Evolutionary conservation across 305 asterid species (phyloP), one percentile per base, ranked within the genome.

Genomic region (Solanum hybrid): DNA sequence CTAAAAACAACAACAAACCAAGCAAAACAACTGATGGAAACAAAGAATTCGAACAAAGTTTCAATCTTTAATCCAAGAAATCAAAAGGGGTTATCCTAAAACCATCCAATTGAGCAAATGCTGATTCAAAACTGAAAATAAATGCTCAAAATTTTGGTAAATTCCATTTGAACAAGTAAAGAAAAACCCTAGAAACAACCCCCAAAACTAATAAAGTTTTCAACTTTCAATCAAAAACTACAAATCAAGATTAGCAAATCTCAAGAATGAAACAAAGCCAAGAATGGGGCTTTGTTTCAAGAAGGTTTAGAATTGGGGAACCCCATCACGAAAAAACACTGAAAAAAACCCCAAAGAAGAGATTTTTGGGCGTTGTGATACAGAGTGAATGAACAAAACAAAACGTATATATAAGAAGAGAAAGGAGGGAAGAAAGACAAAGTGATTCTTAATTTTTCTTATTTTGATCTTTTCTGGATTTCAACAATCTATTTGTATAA

Each of bases 41-140:
- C 82, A 77, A 32, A 36, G 31, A 76, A 73, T 75, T 77, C 19
- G 29, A 79, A 79, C 38, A 42, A 60, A 88, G 86, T n/a, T 81
- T 4, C 27, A 81, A 42, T 81, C 71, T 42, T 81, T 27, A 81
- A 81, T 5, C 42, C 75, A 64, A 88, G 37, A 45, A 77, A 76
- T 75, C 90, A 90, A 91, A 89, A 90, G 89, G 93, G 93, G 76
- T 88, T 60, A 79, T 76, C 86, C 36, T 81, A 88, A 94, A 92
- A 85, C 79, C 80, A 88, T 26, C 93, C 77, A 92, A 93, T 89
- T 92, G 88, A 91, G 89, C 90, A 88, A 89, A 92, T 93, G 92
- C 88, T 78, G 90, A 79, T 76, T 90, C 85, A 66, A 69, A 56
- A 86, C 77, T 40, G 80, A 32, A 9, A 76, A 37, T 66, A 92